Base-by-base conservation (phyloP, 2,329 filamentous ascomycete genomes). In the Penicillium sp. region DNA sequence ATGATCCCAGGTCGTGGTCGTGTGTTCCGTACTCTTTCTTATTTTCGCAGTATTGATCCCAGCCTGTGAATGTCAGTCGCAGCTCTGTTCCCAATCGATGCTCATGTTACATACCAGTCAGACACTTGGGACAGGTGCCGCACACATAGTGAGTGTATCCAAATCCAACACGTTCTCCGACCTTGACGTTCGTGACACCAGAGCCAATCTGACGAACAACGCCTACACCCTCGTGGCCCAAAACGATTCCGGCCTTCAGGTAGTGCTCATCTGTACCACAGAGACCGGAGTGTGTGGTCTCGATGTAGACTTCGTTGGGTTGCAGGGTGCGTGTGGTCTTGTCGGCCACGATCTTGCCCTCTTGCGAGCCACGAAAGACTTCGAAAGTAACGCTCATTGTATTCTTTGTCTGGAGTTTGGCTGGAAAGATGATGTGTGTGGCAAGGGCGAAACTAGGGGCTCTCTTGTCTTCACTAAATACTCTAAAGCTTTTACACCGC, bases 151-250 rank as follows among this genome's bases (percentile, higher is more conserved):
- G 63, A 8, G 63, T 59, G 41, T 68, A 71, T 25, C 70, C 69
- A 44, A 65, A 72, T 41, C 68, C 70, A 19, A 66, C 68, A 19
- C 63, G 62, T 9, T 70, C 65, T 18, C 70, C 70, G 41, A 74
- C 72, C 65, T 79, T 77, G 39, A 81, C 61, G 13, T 68, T 57
- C 29, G 66, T 71, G 54, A 75, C 75, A 16, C 63, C 64, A 11
- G 75, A 74, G 6, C 79, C 79, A 25, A 75, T 53, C 19, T 70
- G 67, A 49, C 77, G 72, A 43, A 82, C 70, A 7, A 78, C 58
- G 41, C 79, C 79, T 28, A 76, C 74, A 49, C 79, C 79, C 59
- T 81, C 79, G 64, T 81, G 79, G 38, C 79, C 79, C 25, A 81
- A 71, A 3, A 48, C 66, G 28, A 59, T 40, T 14, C 56, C 55